Conservation (phyloP, 495 filamentous ascomycete species). For the Neurospora sp. region DNA sequence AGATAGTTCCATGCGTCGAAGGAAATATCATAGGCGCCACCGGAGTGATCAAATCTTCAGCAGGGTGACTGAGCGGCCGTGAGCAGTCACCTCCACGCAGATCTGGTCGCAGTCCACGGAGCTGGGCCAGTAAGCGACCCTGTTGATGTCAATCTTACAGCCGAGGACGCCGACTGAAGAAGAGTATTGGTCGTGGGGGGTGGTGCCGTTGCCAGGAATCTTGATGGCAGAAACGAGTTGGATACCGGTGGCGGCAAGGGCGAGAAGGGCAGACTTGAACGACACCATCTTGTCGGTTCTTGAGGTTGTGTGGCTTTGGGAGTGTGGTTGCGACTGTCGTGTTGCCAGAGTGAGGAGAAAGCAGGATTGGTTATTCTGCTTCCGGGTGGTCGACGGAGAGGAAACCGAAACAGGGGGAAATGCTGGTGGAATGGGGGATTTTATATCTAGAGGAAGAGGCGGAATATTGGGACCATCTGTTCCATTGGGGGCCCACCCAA, state of each 20-base stretch:
- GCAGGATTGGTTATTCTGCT: neutral
- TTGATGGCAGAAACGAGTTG: neutral
- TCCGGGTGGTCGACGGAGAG: neutral
- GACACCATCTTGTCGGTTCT: neutral
- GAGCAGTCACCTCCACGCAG: conserved; percentile 28
- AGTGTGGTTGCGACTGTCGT: neutral
- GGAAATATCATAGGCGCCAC: conserved; percentile 30
- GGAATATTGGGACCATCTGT: neutral
- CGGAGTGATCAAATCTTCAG: conserved; percentile 32
- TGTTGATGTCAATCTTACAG: conserved; percentile 34
- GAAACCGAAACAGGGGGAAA: neutral
- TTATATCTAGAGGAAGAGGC: neutral
- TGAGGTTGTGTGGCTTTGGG: neutral
- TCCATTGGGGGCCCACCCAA: neutral
- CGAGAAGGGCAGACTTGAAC: neutral
- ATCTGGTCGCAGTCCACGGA: conserved; percentile 33
- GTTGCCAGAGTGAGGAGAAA: neutral
- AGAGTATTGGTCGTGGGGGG: conserved; percentile 33
- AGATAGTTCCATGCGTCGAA: conserved; percentile 38
- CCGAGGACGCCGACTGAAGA: conserved; percentile 35
- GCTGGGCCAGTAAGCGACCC: conserved; percentile 33
- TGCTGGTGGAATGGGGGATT: neutral
- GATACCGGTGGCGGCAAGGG: neutral
- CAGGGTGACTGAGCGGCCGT: conserved; percentile 26
- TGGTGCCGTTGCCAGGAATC: conserved; percentile 12